Percentiles rank a stretch among this genome's conserved stretches.
Evolutionary conservation across 306 rosid genomes (phyloP).

Genomic region (Biancaea sappan): DNA sequence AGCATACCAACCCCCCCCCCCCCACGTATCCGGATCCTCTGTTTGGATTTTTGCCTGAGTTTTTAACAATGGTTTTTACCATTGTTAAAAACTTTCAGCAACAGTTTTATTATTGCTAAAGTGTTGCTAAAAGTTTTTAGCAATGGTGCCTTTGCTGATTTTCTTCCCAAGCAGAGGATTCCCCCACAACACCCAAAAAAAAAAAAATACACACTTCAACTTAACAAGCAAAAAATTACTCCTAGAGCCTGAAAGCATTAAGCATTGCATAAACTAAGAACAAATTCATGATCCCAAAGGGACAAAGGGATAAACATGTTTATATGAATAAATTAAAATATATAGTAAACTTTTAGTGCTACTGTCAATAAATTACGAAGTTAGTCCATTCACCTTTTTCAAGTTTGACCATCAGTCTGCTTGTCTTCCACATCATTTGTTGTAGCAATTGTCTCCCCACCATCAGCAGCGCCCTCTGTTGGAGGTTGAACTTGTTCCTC

Average conservation of each 20-base stretch:
- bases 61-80: too few relatives aligned
- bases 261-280: background rate
- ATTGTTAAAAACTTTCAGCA: too few relatives aligned
- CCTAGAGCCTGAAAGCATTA: background rate
- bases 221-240: background rate
- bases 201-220: background rate
- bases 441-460: slow-evolving; percentile 48
- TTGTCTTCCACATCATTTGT: slow-evolving; percentile 60
- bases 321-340: slow-evolving; percentile 3
- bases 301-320: background rate
- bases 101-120: too few relatives aligned
- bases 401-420: slow-evolving; percentile 47
- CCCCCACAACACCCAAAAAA: too few relatives aligned
- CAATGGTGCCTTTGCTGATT: too few relatives aligned
- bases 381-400: slow-evolving; percentile 31
- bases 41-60: too few relatives aligned
- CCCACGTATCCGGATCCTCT: too few relatives aligned
- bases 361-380: background rate
- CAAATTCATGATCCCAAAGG: background rate
- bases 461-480: slow-evolving; percentile 60
- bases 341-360: background rate
- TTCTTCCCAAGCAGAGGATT: too few relatives aligned
- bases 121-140: too few relatives aligned
- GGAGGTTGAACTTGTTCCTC: slow-evolving; percentile 95
- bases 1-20: too few relatives aligned